Evolutionary conservation across 345 rosid species (phyloP).

Genomic region (Rhodomyrtus tomentosa): DNA sequence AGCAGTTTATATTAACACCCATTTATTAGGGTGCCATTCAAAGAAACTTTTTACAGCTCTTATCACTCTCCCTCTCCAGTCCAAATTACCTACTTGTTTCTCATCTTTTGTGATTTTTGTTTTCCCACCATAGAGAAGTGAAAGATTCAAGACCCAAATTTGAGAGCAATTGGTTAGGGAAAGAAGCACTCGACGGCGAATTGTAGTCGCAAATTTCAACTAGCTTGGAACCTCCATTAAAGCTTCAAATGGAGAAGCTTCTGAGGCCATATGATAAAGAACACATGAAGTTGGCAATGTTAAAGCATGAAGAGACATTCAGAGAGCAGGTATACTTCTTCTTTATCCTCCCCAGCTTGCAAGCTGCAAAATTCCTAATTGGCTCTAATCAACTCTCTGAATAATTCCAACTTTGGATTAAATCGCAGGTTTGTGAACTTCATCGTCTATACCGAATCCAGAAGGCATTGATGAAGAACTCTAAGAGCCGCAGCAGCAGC

Average conservation of each 20-base stretch:
- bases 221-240: neutral
- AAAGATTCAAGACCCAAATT: neutral
- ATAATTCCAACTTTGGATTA: neutral
- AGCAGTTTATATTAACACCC: slow-evolving; percentile 6
- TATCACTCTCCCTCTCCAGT: neutral
- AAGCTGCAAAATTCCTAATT: neutral
- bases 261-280: slow-evolving; percentile 65
- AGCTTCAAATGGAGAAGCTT: slow-evolving; percentile 61
- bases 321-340: slow-evolving; percentile 61
- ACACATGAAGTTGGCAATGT: slow-evolving; percentile 84
- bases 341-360: neutral
- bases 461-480: slow-evolving; percentile 66
- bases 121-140: neutral
- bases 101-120: neutral
- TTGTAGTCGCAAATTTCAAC: neutral
- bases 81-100: neutral
- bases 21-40: neutral
- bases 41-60: neutral
- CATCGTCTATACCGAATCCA: slow-evolving; percentile 82
- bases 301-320: slow-evolving; percentile 95
- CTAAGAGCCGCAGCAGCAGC: slow-evolving; percentile 28
- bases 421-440: slow-evolving; percentile 64
- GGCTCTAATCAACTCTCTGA: neutral
- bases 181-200: neutral
- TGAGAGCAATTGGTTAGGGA: neutral